Evolutionary conservation across 306 rosid species (phyloP).

Genomic region (Vigna nakashimae): DNA sequence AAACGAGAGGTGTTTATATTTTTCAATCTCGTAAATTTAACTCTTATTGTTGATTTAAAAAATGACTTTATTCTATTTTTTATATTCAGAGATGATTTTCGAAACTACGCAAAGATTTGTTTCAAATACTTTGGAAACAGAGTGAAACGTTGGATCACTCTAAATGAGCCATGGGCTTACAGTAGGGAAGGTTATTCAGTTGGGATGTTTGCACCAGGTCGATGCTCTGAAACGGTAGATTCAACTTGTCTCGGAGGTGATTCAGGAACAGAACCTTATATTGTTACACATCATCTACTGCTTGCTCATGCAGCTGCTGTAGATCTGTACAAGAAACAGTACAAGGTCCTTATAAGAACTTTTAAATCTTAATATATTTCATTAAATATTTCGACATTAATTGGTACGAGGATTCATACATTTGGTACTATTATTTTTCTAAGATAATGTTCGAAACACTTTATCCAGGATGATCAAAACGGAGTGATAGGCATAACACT

Average conservation of each 20-base stretch:
- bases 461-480: conserved; percentile 51
- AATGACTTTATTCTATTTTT: no score
- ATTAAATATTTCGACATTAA: background rate
- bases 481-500: conserved; percentile 67
- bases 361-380: background rate
- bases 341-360: conserved; percentile 31
- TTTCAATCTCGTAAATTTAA: no score
- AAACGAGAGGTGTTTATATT: no score
- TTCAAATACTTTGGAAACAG: conserved; percentile 64
- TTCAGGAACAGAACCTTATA: conserved; percentile 66
- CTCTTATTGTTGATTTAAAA: no score
- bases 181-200: conserved; percentile 37
- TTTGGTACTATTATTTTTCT: background rate
- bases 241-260: conserved; percentile 58
- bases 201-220: conserved; percentile 48
- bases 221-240: conserved; percentile 56
- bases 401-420: background rate
- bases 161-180: conserved; percentile 61
- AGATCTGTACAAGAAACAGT: conserved; percentile 49
- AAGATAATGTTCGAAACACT: background rate
- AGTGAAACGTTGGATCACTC: conserved; percentile 71
- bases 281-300: conserved; percentile 58
- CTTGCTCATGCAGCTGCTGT: conserved; percentile 75
- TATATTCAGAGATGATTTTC: conserved; percentile 49
- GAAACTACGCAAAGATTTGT: conserved; percentile 63